phyloP scores from a whole-genome alignment of 78 protist species.

The slime mould (Dictyostelium discoideum) region DNA sequence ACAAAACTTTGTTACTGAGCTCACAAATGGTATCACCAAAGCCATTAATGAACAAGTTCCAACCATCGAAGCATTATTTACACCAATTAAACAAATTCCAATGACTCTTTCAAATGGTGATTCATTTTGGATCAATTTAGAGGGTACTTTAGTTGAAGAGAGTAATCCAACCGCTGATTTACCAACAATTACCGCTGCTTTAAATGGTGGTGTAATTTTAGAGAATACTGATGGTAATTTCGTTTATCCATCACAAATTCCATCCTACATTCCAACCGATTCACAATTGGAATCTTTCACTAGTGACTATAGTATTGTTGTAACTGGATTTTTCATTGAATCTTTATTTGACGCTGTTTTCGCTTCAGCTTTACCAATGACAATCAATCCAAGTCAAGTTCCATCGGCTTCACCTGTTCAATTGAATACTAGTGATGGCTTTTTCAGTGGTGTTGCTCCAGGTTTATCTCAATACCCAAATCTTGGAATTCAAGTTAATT shows the following conservation, averaged over 20 bases:
- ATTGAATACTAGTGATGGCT: constrained; percentile 26
- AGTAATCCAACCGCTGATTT: neutral
- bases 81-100: constrained; percentile 5
- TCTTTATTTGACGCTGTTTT: constrained; percentile 13
- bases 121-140: neutral
- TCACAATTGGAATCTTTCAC: constrained; percentile 4
- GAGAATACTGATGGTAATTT: neutral
- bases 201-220: constrained; percentile 31
- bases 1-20: neutral
- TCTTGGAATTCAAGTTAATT: neutral
- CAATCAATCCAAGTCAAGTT: neutral
- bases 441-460: constrained; percentile 4
- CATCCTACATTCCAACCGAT: constrained; percentile 4
- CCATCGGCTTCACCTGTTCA: constrained; percentile 20
- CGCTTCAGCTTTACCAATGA: neutral
- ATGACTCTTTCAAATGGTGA: neutral
- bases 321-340: constrained; percentile 1
- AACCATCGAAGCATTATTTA: neutral
- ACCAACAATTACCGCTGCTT: neutral
- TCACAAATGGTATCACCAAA: neutral
- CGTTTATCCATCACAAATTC: constrained; percentile 25
- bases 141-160: neutral
- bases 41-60: neutral
- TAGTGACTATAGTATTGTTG: neutral
- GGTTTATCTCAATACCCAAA: constrained; percentile 16